Conservation (phyloP, 148 eudicot species). For the Diospyros kaki region DNA sequence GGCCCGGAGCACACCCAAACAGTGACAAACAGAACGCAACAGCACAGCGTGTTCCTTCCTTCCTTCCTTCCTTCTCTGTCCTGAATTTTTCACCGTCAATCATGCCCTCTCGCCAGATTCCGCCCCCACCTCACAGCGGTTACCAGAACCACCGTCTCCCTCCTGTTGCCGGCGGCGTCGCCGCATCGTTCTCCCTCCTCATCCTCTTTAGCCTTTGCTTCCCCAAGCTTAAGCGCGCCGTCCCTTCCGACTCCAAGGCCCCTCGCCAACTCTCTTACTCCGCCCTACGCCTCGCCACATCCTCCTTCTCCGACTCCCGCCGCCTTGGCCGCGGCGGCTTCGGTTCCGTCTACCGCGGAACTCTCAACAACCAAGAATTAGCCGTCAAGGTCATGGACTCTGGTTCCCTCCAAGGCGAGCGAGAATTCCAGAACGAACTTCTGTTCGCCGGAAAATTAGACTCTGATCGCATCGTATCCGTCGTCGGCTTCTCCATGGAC, state of each 20-base stretch:
- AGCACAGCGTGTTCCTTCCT: background rate
- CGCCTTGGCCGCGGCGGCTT: conserved; percentile 86
- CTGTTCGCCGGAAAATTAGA: conserved; percentile 46
- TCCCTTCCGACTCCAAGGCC: conserved; percentile 24
- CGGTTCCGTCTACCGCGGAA: conserved; percentile 69
- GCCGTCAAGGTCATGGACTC: conserved; percentile 84
- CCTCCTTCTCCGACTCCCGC: conserved; percentile 45
- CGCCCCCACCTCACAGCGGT: conserved; percentile 1
- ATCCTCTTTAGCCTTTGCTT: conserved; percentile 47
- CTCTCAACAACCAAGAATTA: conserved; percentile 25
- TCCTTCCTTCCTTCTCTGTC: background rate
- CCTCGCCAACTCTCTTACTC: conserved; percentile 65
- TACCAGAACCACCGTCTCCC: conserved; percentile 14
- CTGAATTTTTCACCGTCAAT: background rate
- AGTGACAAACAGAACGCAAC: too few species aligned
- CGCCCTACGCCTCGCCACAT: conserved; percentile 60
- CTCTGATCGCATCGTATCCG: conserved; percentile 45
- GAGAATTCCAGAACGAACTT: conserved; percentile 90
- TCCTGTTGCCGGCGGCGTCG: conserved; percentile 39
- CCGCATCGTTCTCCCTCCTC: conserved; percentile 45
- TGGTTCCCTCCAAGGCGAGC: conserved; percentile 86
- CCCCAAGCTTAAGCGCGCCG: conserved; percentile 41
- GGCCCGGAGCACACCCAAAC: too few species aligned
- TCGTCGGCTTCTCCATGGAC: conserved; percentile 69
- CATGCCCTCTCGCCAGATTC: conserved; percentile 17